Conservation (phyloP, 2,329 filamentous ascomycete genomes). For the Ophiosphaerella korrae region DNA sequence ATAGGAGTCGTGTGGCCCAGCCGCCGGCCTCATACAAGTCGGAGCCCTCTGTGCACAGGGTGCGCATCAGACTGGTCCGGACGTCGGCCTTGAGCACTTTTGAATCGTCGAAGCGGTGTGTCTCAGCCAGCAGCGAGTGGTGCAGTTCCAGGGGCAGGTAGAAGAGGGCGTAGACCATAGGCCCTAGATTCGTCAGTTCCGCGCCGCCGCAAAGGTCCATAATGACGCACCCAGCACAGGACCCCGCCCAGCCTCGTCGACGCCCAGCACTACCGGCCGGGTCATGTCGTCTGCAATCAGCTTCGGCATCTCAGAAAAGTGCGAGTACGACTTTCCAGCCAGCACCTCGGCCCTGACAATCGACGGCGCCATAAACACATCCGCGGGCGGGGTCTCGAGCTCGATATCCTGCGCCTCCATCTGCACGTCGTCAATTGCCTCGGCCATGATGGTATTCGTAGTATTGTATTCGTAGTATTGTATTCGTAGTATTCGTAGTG, state of each 20-base stretch:
- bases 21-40: constrained; percentile 70
- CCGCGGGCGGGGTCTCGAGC: constrained; percentile 41
- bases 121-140: constrained; percentile 74
- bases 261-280: constrained; percentile 76
- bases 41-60: constrained; percentile 69
- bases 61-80: constrained; percentile 72
- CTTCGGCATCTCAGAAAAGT: constrained; percentile 53
- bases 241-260: constrained; percentile 92
- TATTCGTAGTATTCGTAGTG: too few relatives aligned
- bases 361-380: constrained; percentile 56
- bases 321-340: constrained; percentile 54
- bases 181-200: constrained; percentile 54
- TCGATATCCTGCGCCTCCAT: constrained; percentile 46
- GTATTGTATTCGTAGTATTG: too few relatives aligned
- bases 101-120: constrained; percentile 91
- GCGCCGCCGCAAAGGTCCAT: constrained; percentile 13
- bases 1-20: constrained; percentile 82
- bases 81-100: constrained; percentile 86
- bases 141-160: constrained; percentile 70
- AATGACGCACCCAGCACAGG: constrained; percentile 76
- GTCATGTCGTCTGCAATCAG: constrained; percentile 49
- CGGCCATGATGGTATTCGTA: constrained; percentile 25
- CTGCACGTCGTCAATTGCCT: constrained; percentile 33
- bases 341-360: constrained; percentile 48
- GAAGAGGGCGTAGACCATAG: constrained; percentile 72